These are phyloP conservation scores for Bimuria novae-zelandiae DNA, from an alignment of 2,329 filamentous ascomycete genomes.

Conservation along the genomic window DNA sequence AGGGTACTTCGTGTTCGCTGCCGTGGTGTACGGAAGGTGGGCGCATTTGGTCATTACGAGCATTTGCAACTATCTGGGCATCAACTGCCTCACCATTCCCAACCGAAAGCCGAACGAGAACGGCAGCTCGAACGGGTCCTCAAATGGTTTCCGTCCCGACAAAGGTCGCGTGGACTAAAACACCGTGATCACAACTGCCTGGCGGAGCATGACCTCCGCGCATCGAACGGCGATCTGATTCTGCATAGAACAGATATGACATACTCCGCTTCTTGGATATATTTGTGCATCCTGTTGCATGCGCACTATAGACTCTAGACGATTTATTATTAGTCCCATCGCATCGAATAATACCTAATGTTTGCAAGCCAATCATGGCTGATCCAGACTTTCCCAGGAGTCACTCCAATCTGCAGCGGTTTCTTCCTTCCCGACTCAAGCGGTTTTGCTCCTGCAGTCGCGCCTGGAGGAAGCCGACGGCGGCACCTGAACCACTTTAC, in stretches of 20 bases:
- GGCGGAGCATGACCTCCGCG: background rate
- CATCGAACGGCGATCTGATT: too few relatives aligned
- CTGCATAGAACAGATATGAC: too few relatives aligned
- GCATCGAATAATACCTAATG: constrained; percentile 11
- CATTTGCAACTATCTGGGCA: constrained; percentile 90
- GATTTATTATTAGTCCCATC: constrained; percentile 1
- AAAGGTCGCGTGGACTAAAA: constrained; percentile 43
- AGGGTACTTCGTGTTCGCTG: constrained; percentile 80
- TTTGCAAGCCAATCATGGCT: background rate
- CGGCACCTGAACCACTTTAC: too few relatives aligned
- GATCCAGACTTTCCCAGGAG: too few relatives aligned
- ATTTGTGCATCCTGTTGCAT: background rate
- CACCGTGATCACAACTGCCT: too few relatives aligned
- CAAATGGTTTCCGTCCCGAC: constrained; percentile 31
- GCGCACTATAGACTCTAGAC: constrained; percentile 8
- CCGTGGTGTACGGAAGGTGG: constrained; percentile 90
- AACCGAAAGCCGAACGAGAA: constrained; percentile 31
- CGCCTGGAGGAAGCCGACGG: too few relatives aligned
- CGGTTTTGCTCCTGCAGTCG: too few relatives aligned
- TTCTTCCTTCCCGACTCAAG: too few relatives aligned
- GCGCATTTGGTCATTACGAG: constrained; percentile 86
- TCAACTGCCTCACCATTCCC: constrained; percentile 88
- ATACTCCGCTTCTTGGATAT: too few relatives aligned
- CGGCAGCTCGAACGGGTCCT: constrained; percentile 32
- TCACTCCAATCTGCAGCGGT: too few relatives aligned